Base-by-base conservation (phyloP, 2,329 filamentous ascomycete genomes). In the Epichloe scottii region DNA sequence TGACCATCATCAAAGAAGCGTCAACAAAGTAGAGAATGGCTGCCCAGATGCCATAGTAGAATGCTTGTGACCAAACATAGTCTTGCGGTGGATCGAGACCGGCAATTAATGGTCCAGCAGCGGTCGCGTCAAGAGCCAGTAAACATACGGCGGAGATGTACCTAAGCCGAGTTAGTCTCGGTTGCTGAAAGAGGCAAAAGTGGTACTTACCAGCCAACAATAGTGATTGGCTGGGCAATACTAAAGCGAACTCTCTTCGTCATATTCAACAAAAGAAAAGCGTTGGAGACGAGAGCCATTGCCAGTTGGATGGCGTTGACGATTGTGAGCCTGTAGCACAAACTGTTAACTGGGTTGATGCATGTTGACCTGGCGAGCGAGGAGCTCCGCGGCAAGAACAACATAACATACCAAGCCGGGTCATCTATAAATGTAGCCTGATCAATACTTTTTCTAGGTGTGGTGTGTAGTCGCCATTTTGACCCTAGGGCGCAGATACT, bases 191-290 rank as follows among this genome's bases (percentile, higher is more conserved):
- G 5, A 34, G 34, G 21, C 4, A 26, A 10, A 3, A 5, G 14
- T 21, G 5, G 5, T 47, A 21, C 69, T 62, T 76, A 79, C 89
- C 90, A 96, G 53, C 87, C 78, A 7, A 85, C 65, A 53, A 96
- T 95, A 1, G 89, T 94, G 21, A 88, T 74, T 1, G 90, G 89
- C 53, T 95, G 78, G 1, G 89, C 88, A 39, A 95, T 73, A 17
- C 84, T 82, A 63, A 95, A 95, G 48, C 87, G 79, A 6, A 95
- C 77, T 5, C 82, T 76, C 51, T 81, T 78, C 0, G 89, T 87
- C 76, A 96, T 95, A 67, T 95, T 95, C 57, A 93, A 78, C 1
- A 96, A 74, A 1, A 96, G 75, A 55, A 89, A 89, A 1, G 87
- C 56, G 59, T 96, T 96, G 7, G 89, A 87, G 1, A 84, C 65